phyloP scores from a whole-genome alignment of 495 filamentous ascomycete species.

The Cairneyella variabilis region DNA sequence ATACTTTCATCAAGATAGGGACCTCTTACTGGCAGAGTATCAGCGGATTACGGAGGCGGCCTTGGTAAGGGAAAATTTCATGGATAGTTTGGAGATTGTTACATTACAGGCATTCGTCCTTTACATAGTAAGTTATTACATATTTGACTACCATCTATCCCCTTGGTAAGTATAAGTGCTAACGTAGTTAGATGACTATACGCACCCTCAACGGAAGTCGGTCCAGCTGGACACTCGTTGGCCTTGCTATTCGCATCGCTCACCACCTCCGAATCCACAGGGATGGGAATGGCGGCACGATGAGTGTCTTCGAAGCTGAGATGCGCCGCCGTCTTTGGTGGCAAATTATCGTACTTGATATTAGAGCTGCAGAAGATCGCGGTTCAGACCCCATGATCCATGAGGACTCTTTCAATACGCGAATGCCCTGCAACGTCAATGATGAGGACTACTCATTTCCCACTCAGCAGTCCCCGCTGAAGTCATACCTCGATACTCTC shows the following conservation, averaged over 20 bases:
- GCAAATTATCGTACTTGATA: constrained; percentile 70
- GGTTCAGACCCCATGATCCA: constrained; percentile 72
- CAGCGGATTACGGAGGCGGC: constrained; percentile 37
- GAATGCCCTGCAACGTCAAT: constrained; percentile 72
- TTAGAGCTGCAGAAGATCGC: constrained; percentile 74
- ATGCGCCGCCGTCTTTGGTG: no score
- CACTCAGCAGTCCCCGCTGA: constrained; percentile 52
- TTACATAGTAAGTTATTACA: constrained; percentile 38
- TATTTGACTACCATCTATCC: neutral
- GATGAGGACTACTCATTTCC: constrained; percentile 67
- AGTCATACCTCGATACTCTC: constrained; percentile 60
- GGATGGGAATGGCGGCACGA: constrained; percentile 61
- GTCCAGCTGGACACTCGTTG: constrained; percentile 56
- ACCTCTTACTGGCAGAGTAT: constrained; percentile 34
- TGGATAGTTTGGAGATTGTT: constrained; percentile 35
- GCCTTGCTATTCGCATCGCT: constrained; percentile 73
- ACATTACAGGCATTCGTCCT: constrained; percentile 48
- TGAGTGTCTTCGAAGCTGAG: constrained; percentile 87
- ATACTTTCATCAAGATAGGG: constrained; percentile 36
- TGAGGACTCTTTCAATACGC: constrained; percentile 66
- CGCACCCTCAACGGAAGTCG: neutral
- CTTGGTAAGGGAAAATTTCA: constrained; percentile 34
- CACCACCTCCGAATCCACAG: constrained; percentile 70
- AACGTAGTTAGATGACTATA: neutral
- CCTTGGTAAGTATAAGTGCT: neutral